Conservation (phyloP, 768 basidiomycete genomes). For the Bullera alba region DNA sequence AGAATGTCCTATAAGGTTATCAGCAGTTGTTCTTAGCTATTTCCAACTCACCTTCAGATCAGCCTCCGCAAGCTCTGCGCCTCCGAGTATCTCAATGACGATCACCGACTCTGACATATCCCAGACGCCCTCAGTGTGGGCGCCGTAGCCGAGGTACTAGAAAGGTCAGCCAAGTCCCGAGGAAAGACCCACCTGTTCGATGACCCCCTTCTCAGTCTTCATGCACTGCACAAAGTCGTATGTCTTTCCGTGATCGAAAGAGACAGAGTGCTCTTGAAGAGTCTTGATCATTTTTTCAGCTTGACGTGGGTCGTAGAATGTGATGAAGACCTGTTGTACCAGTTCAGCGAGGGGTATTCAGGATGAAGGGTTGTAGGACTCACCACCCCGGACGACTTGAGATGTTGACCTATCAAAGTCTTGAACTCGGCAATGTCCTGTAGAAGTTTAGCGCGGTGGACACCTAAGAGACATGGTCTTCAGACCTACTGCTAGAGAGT, state of each 20-base stretch:
- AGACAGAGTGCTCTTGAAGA: slow-evolving; percentile 8
- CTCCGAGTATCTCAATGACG: slow-evolving; percentile 16
- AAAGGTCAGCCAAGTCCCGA: not conserved
- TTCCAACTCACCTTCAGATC: slow-evolving; percentile 14
- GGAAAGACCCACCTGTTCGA: slow-evolving; percentile 19
- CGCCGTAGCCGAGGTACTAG: not conserved
- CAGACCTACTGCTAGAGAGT: not conserved
- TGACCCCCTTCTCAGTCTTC: slow-evolving; percentile 16
- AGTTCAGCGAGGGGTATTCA: not conserved
- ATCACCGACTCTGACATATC: slow-evolving; percentile 16
- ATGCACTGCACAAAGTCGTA: slow-evolving; percentile 20
- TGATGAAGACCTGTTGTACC: slow-evolving; percentile 29
- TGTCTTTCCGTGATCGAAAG: slow-evolving; percentile 5
- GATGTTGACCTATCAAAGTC: not conserved
- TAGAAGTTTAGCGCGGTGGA: not conserved
- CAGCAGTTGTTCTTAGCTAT: not conserved
- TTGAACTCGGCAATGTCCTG: not conserved
- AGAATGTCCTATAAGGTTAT: not conserved
- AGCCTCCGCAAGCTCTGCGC: not conserved
- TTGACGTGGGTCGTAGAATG: slow-evolving; percentile 32
- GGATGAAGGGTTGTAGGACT: not conserved
- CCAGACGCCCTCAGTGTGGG: slow-evolving; percentile 9
- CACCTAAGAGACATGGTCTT: not conserved
- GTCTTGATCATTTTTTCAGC: slow-evolving; percentile 17
- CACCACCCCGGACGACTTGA: not conserved